Evolutionary conservation across 306 rosid species (phyloP), one percentile per base, ranked within the genome.

Genomic region (Castanea sativa): DNA sequence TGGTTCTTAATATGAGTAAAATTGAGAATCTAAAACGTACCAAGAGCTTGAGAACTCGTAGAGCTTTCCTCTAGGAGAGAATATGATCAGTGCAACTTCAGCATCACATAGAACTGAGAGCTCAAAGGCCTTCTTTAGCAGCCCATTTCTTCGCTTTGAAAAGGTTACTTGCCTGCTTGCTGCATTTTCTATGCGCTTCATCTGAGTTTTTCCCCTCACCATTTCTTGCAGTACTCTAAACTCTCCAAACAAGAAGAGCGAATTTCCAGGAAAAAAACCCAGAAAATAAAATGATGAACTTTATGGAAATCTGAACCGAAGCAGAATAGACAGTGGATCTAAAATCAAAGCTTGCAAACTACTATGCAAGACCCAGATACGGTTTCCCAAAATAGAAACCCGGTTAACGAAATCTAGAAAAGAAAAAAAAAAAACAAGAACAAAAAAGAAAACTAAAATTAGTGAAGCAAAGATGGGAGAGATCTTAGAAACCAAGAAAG

Each of bases 31-130:
- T 27, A 58, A 53, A 65, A 16, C 58, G 19, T 85, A 95, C 98
- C 98, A 89, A 75, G 88, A 86, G 76, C 93, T 95, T 4, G 99
- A 83, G 81, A 91, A 95, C 79, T 95, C 99, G 74, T 90, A 91
- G 77, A 95, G 98, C 83, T 89, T 95, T 55, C 98, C 98, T 85
- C 92, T 90, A 25, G 91, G 78, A 12, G 99, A 95, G 89, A 95
- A 92, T 43, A 95, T 76, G 19, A 94, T 84, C 59, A 94, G 95
- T 64, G 95, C 94, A 80, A 94, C 94, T 83, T 94, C 98, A 15
- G 98, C 98, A 76, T 94, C 98, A 59, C 98, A 94, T n/a, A 94
- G 87, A 68, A 94, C 98, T 2, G 98, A 94, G 0, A 94, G 88
- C 91, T 94, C 97, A 75, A 87, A 94, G 10, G 99, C 97, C 73